Conservation (phyloP, 441 rosid genomes). For the Euphorbia celastroides region DNA sequence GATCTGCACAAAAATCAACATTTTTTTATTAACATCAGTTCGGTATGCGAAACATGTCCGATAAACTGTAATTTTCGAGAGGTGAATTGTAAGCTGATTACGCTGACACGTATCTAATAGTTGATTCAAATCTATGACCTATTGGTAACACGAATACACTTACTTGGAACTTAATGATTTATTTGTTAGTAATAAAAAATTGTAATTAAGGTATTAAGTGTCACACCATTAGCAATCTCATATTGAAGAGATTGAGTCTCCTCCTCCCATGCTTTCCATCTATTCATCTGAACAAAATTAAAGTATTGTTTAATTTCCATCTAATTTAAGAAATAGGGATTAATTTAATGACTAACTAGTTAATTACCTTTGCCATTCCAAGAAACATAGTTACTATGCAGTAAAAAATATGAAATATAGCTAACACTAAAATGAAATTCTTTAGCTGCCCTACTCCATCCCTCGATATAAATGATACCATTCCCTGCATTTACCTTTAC, state of each 20-base stretch:
- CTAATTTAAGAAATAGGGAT: not conserved
- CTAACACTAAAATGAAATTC: conserved; percentile 24
- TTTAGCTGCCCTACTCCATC: conserved; percentile 26
- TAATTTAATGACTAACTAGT: not conserved
- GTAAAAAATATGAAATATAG: conserved; percentile 23
- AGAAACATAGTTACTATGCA: conserved; percentile 24
- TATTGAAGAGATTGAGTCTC: conserved; percentile 28
- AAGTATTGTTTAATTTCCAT: not conserved
- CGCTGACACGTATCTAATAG: too few relatives aligned
- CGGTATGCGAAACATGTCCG: too few relatives aligned
- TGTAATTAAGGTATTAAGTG: not conserved
- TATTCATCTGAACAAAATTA: conserved; percentile 24
- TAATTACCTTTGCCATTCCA: conserved; percentile 24
- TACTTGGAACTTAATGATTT: too few relatives aligned
- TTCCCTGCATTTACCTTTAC: conserved; percentile 9
- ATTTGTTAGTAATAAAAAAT: not conserved
- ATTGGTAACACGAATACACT: too few relatives aligned
- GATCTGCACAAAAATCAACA: conserved; percentile 14
- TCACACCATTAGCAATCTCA: conserved; percentile 24
- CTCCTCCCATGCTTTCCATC: conserved; percentile 35
- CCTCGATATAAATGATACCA: conserved; percentile 23
- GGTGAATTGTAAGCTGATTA: too few relatives aligned
- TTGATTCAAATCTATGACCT: too few relatives aligned
- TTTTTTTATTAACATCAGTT: too few relatives aligned
- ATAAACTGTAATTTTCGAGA: too few relatives aligned